Conservation (phyloP, 2,329 filamentous ascomycete species). For the Eutypa lata region DNA sequence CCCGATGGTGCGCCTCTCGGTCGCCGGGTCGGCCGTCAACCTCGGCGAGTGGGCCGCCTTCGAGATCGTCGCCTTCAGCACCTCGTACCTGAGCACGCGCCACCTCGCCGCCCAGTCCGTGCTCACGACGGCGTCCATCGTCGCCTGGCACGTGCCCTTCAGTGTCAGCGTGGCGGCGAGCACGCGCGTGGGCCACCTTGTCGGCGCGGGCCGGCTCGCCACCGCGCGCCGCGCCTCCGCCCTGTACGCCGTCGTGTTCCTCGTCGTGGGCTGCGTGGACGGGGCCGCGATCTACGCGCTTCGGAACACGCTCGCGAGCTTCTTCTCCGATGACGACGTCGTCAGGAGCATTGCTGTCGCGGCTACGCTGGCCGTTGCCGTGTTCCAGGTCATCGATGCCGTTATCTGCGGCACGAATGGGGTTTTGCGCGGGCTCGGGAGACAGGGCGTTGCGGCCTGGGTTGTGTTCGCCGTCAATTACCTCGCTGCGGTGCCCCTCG, state of each 20-base stretch:
- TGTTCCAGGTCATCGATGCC: conserved; percentile 33
- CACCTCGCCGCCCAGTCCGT: conserved; percentile 41
- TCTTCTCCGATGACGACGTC: conserved; percentile 30
- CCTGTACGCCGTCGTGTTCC: conserved; percentile 32
- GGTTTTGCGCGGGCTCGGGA: conserved; percentile 35
- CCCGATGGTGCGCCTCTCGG: conserved; percentile 35
- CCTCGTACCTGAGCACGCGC: conserved; percentile 40
- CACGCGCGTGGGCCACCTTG: conserved; percentile 40
- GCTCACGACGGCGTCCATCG: conserved; percentile 36
- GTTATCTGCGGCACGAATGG: conserved; percentile 35
- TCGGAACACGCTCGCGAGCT: conserved; percentile 24
- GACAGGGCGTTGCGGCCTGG: conserved; percentile 35
- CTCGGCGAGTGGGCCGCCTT: conserved; percentile 41
- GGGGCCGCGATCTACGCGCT: conserved; percentile 28
- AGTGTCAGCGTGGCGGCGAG: conserved; percentile 39
- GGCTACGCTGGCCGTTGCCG: conserved; percentile 30
- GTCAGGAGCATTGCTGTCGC: conserved; percentile 28
- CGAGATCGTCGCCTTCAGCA: conserved; percentile 42
- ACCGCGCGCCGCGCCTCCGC: conserved; percentile 28
- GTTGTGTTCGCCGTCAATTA: conserved; percentile 36
- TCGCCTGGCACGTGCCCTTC: conserved; percentile 42
- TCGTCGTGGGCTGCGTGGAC: conserved; percentile 30
- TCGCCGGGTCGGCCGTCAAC: conserved; percentile 36
- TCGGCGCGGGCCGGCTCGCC: conserved; percentile 33
- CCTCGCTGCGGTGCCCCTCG: conserved; percentile 34